These are phyloP conservation scores for Lasiosphaeria ovina DNA, from an alignment of 495 filamentous ascomycete species.

Conservation along the genomic window DNA sequence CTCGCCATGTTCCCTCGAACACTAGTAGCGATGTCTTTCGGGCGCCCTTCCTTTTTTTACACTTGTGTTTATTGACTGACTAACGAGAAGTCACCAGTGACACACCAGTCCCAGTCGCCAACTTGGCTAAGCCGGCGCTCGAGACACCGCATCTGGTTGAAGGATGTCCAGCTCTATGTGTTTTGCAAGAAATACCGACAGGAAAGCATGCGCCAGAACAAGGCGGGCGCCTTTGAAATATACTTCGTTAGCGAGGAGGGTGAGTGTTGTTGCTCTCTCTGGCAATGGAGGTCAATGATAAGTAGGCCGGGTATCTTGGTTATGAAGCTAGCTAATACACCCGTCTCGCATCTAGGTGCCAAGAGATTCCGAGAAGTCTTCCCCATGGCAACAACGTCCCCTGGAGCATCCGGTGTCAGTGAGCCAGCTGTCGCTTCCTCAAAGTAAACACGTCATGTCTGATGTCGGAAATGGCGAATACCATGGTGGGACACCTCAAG, in stretches of 20 bases:
- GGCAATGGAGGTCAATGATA: too few relatives aligned
- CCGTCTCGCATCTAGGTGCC: constrained; percentile 24
- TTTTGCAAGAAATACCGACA: constrained; percentile 61
- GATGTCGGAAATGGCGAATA: neutral
- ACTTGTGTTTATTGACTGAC: neutral
- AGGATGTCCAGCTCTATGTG: constrained; percentile 59
- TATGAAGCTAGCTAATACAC: neutral
- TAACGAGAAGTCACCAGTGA: constrained; percentile 44
- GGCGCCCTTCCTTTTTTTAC: too few relatives aligned
- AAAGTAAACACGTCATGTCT: constrained; percentile 1
- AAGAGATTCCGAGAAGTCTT: constrained; percentile 43
- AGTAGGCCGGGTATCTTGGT: neutral
- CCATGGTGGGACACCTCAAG: too few relatives aligned
- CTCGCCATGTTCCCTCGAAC: too few relatives aligned
- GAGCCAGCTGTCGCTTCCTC: constrained; percentile 16
- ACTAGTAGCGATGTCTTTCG: too few relatives aligned
- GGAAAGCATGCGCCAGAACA: constrained; percentile 44
- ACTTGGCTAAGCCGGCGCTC: constrained; percentile 57
- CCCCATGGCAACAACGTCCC: constrained; percentile 18
- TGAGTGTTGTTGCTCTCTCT: constrained; percentile 3
- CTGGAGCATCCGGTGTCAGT: constrained; percentile 30
- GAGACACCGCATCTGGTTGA: constrained; percentile 55
- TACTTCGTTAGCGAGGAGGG: constrained; percentile 44
- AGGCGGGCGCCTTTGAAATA: constrained; percentile 44
- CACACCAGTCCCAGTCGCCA: constrained; percentile 53